Evolutionary conservation across 495 filamentous ascomycete species (phyloP).

Genomic region (Collariella sp.): DNA sequence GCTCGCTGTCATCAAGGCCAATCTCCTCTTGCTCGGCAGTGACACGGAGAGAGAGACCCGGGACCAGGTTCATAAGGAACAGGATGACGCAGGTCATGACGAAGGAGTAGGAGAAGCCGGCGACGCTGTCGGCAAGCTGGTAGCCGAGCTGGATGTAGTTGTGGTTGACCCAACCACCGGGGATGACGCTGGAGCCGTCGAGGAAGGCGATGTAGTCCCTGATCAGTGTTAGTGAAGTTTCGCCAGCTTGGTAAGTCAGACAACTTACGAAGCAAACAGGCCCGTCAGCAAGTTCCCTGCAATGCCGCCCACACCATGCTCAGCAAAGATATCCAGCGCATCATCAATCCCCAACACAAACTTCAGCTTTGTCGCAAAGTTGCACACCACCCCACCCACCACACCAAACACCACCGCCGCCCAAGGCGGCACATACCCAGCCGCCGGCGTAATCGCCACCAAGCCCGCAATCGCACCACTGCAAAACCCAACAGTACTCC

Average conservation of each 20-base stretch:
- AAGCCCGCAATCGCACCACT: conserved; percentile 89
- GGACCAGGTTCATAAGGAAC: conserved; percentile 82
- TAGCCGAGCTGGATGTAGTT: conserved; percentile 86
- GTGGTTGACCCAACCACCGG: conserved; percentile 84
- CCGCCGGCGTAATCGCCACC: conserved; percentile 89
- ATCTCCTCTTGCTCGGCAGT: conserved; percentile 79
- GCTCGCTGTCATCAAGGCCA: conserved; percentile 91
- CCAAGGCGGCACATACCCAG: conserved; percentile 86
- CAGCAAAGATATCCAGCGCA: conserved; percentile 90
- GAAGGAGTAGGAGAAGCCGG: conserved; percentile 88
- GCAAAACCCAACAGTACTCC: conserved; percentile 97
- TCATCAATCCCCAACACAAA: conserved; percentile 83
- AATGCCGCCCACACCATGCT: conserved; percentile 80
- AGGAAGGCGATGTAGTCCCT: conserved; percentile 80
- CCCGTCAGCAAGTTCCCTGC: conserved; percentile 86
- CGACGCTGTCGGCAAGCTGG: conserved; percentile 81
- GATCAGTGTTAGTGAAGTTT: no score
- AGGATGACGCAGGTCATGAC: conserved; percentile 81
- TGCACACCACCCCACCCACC: conserved; percentile 75
- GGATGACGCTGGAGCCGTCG: conserved; percentile 62
- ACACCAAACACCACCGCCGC: conserved; percentile 84
- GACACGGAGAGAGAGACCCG: conserved; percentile 74
- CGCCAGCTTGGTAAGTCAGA: neutral
- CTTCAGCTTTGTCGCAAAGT: conserved; percentile 97
- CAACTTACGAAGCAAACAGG: conserved; percentile 69